A percentile compares a stretch with the other conserved stretches of the same genome.
Evolutionary conservation across 2,329 filamentous ascomycete species (phyloP).

Genomic region (Coleophoma cylindrospora): DNA sequence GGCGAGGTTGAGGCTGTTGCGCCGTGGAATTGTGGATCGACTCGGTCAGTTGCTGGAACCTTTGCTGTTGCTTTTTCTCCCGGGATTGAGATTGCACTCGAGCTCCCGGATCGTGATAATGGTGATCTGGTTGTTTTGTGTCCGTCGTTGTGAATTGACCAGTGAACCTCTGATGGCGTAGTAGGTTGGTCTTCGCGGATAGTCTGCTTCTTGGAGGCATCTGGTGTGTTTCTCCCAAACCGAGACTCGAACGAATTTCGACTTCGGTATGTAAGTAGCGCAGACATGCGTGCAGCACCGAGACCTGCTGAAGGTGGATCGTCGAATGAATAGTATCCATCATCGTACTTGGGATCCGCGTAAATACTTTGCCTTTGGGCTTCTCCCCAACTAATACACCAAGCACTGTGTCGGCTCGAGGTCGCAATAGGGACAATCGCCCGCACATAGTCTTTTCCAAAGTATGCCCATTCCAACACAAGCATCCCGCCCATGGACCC

Average conservation of each 20-base stretch:
- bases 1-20: constrained; percentile 46
- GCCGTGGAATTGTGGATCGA: constrained; percentile 69
- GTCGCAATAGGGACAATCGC: constrained; percentile 80
- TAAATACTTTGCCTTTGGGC: constrained; percentile 92
- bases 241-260: constrained; percentile 95
- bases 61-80: constrained; percentile 11
- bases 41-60: constrained; percentile 31
- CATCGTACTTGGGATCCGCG: constrained; percentile 95
- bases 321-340: constrained; percentile 86
- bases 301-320: constrained; percentile 85
- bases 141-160: constrained; percentile 79
- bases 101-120: constrained; percentile 38
- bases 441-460: constrained; percentile 79
- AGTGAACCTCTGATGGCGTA: constrained; percentile 60
- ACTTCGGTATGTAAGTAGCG: constrained; percentile 90
- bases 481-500: constrained; percentile 88
- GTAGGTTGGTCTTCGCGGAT: constrained; percentile 64
- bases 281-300: constrained; percentile 93
- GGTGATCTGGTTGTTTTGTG: constrained; percentile 56
- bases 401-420: constrained; percentile 78
- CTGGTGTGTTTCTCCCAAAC: constrained; percentile 89
- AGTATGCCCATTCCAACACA: constrained; percentile 87
- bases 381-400: constrained; percentile 89
- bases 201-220: constrained; percentile 76
- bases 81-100: constrained; percentile 14